Percentiles rank a stretch among this genome's conserved stretches.
Conservation (phyloP, 768 basidiomycete genomes). For the Thelephora ganbajun region DNA sequence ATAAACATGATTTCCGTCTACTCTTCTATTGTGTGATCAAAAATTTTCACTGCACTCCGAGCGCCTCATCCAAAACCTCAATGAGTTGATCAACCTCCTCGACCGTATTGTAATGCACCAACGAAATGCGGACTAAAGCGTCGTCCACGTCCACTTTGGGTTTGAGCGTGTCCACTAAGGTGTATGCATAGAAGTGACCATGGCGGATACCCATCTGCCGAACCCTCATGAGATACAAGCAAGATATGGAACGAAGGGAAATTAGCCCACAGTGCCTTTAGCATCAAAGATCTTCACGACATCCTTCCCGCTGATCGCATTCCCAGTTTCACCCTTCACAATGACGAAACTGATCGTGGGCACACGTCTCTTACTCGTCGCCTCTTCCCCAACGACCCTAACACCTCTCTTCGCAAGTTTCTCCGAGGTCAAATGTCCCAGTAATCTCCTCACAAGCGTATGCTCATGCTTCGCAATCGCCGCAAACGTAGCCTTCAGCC, state of each 20-base stretch:
- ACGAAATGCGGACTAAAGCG: constrained; percentile 59
- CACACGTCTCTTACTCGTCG: constrained; percentile 27
- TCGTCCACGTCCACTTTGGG: constrained; percentile 49
- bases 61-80: constrained; percentile 34
- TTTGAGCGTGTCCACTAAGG: constrained; percentile 33
- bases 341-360: constrained; percentile 69
- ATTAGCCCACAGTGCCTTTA: constrained; percentile 39
- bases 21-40: no score
- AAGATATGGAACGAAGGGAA: not conserved
- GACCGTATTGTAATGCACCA: constrained; percentile 72
- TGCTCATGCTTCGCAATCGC: constrained; percentile 53
- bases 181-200: constrained; percentile 70
- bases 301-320: constrained; percentile 43
- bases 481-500: constrained; percentile 35
- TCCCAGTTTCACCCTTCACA: constrained; percentile 12
- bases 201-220: constrained; percentile 61
- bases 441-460: constrained; percentile 34
- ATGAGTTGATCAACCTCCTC: constrained; percentile 55
- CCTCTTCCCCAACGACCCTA: constrained; percentile 50
- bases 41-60: constrained; percentile 13
- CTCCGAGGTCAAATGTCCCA: constrained; percentile 31
- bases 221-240: not conserved
- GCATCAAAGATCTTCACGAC: constrained; percentile 53
- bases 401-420: constrained; percentile 44
- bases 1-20: no score